These are phyloP conservation scores for Cutaneotrichosporon spelunceum DNA, from an alignment of 1,284 basidiomycete genomes.

Conservation along the genomic window DNA sequence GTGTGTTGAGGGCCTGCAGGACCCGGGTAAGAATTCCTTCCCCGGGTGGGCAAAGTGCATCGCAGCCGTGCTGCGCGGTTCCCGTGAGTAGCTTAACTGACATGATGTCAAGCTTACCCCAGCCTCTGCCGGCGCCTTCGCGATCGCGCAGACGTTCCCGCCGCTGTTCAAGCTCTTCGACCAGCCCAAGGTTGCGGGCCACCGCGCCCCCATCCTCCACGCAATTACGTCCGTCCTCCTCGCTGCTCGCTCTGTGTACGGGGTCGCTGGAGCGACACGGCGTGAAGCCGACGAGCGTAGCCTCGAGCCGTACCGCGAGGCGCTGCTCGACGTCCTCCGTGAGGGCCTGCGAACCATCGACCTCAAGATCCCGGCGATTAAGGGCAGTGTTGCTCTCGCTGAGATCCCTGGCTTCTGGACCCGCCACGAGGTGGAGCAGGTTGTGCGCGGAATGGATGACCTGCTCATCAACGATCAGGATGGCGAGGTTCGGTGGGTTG, in stretches of 20 bases:
- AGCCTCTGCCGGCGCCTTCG: slow-evolving; percentile 70
- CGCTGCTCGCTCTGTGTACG: slow-evolving; percentile 46
- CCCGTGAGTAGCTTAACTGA: slow-evolving; percentile 59
- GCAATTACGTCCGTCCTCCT: slow-evolving; percentile 54
- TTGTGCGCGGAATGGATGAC: slow-evolving; percentile 73
- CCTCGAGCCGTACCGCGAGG: slow-evolving; percentile 68
- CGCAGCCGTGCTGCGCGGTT: slow-evolving; percentile 68
- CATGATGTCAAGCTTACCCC: neutral
- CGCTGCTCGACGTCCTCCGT: slow-evolving; percentile 55
- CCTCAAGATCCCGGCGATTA: slow-evolving; percentile 59
- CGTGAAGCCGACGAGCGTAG: slow-evolving; percentile 48
- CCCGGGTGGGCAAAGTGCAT: slow-evolving; percentile 77
- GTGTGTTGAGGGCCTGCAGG: slow-evolving; percentile 70
- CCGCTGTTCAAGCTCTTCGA: slow-evolving; percentile 73
- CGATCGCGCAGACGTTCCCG: slow-evolving; percentile 64
- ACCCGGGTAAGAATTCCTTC: slow-evolving; percentile 88
- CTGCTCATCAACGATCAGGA: slow-evolving; percentile 60
- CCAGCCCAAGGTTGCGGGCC: slow-evolving; percentile 69
- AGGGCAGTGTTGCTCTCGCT: slow-evolving; percentile 61
- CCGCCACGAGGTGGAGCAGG: slow-evolving; percentile 70
- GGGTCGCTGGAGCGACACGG: slow-evolving; percentile 27
- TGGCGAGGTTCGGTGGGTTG: slow-evolving; percentile 55
- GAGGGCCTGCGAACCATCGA: slow-evolving; percentile 50
- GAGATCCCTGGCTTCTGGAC: slow-evolving; percentile 63
- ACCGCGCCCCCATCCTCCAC: slow-evolving; percentile 68